Evolutionary conservation across 768 basidiomycete species (phyloP).

Genomic region (Pisolithus sp.): DNA sequence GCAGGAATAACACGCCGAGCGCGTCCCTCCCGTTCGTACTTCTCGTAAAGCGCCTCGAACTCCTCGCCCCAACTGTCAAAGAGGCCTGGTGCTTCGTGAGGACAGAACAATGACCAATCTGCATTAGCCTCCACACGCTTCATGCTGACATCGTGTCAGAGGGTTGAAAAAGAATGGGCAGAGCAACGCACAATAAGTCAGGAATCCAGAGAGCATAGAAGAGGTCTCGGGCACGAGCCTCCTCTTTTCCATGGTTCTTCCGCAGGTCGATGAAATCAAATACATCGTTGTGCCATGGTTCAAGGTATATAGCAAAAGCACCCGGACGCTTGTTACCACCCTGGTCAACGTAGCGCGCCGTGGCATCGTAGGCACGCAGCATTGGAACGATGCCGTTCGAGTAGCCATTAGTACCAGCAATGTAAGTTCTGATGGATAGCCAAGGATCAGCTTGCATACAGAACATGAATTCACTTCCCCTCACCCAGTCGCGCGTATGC

Average conservation of each 20-base stretch:
- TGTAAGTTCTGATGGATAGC: slow-evolving; percentile 68
- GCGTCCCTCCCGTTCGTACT: slow-evolving; percentile 87
- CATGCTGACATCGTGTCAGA: slow-evolving; percentile 54
- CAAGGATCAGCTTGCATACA: not conserved
- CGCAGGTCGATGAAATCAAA: slow-evolving; percentile 97
- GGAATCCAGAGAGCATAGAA: slow-evolving; percentile 99
- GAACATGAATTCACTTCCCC: slow-evolving; percentile 14
- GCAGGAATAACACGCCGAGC: slow-evolving; percentile 81
- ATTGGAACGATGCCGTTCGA: slow-evolving; percentile 99
- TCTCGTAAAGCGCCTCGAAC: slow-evolving; percentile 80
- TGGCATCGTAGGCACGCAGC: slow-evolving; percentile 96
- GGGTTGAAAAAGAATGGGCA: not conserved
- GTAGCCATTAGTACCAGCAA: slow-evolving; percentile 97
- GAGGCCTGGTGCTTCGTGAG: slow-evolving; percentile 89
- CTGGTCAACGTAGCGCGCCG: slow-evolving; percentile 97
- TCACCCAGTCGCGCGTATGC: slow-evolving; percentile 91
- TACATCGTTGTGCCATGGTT: slow-evolving; percentile 97
- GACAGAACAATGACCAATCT: slow-evolving; percentile 97
- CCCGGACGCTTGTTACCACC: slow-evolving; percentile 99
- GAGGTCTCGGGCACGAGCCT: slow-evolving; percentile 90
- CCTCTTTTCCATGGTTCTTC: slow-evolving; percentile 99
- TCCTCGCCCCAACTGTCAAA: slow-evolving; percentile 85
- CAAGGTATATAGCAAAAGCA: slow-evolving; percentile 96
- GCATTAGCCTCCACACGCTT: slow-evolving; percentile 86
- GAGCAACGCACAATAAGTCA: slow-evolving; percentile 76